These are phyloP conservation scores for Hemisphaericaspora xylanilytica DNA, from an alignment of 1,139 yeast species.

Conservation along the genomic window DNA sequence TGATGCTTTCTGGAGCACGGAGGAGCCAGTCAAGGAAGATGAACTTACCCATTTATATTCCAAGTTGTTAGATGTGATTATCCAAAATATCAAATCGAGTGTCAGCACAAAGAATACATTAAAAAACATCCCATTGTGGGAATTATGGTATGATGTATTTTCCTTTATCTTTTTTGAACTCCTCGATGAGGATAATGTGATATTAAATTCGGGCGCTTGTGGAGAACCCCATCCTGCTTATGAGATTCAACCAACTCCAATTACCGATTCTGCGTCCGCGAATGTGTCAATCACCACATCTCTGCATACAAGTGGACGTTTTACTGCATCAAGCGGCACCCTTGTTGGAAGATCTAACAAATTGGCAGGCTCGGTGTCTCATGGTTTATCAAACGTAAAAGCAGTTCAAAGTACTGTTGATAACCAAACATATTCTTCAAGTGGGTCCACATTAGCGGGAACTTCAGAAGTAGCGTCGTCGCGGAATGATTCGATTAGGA, in stretches of 20 bases:
- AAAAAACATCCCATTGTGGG: constrained; percentile 1
- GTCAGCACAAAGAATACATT: background rate
- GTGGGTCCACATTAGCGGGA: background rate
- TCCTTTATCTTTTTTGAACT: constrained; percentile 16
- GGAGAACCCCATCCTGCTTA: background rate
- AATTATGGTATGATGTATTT: constrained; percentile 20
- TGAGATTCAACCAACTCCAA: background rate
- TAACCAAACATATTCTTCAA: background rate
- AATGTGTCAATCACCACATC: background rate
- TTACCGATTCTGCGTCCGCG: background rate
- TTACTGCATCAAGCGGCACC: background rate
- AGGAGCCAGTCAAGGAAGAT: background rate
- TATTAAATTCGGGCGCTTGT: background rate
- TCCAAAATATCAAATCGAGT: constrained; percentile 11
- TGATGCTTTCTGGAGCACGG: background rate
- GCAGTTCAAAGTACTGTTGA: background rate
- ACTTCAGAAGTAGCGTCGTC: background rate
- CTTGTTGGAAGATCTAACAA: background rate
- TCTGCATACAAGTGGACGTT: background rate
- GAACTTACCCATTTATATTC: constrained; percentile 7
- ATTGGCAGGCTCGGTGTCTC: background rate
- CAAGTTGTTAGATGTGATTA: constrained; percentile 15
- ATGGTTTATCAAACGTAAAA: background rate
- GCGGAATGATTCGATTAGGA: background rate
- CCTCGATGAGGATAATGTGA: background rate